Base-by-base conservation (phyloP, 2,329 filamentous ascomycete species). In the Immersiporthe knoxdaviesiana region DNA sequence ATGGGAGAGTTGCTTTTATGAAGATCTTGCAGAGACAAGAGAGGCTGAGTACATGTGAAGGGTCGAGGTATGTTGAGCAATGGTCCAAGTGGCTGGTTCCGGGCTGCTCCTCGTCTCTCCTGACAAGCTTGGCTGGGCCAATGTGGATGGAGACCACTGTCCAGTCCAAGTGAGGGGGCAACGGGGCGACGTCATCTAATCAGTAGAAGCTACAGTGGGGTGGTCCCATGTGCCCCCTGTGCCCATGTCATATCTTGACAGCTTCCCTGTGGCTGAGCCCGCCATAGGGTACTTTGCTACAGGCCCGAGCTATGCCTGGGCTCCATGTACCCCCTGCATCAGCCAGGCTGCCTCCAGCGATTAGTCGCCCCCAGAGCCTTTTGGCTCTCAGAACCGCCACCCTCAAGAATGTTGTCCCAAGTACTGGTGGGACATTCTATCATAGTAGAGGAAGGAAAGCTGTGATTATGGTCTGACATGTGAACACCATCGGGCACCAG, bases 181-280 rank as follows among this genome's bases (percentile, higher is more conserved):
- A 66, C 35, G 27, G 39, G 74, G 66, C 65, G 73, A 73, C 56
- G 68, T 70, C 27, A 69, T 70, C 63, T 69, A 72, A 39, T 63
- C 72, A 30, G 59, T 73, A 60, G 27, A 61, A 50, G 56, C 56
- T 66, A 66, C 56, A 61, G 65, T 66, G 65, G 65, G 52, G 65
- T 47, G 41, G 6, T 18, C 41, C 39, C 41, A 44, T n/a, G 35
- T 35, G 35, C 35, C 35, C 35, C 35, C 4, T 47, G 56, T 35
- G 27, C 59, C 54, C 67, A 32, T 30, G 60, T 24, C 65, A 24
- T 52, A 30, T 35, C 18, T 61, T 47, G n/a, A 21, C 56, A 41
- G 56, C 12, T 41, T 24, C n/a, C 11, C 58, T 44, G 30, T 56
- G 58, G 39, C 60, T 39, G 60, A 30, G 61, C n/a, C 30, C 14